Evolutionary conservation across 192 early-diverging fungal genomes (phyloP).

Genomic region (Mortierella alpina): DNA sequence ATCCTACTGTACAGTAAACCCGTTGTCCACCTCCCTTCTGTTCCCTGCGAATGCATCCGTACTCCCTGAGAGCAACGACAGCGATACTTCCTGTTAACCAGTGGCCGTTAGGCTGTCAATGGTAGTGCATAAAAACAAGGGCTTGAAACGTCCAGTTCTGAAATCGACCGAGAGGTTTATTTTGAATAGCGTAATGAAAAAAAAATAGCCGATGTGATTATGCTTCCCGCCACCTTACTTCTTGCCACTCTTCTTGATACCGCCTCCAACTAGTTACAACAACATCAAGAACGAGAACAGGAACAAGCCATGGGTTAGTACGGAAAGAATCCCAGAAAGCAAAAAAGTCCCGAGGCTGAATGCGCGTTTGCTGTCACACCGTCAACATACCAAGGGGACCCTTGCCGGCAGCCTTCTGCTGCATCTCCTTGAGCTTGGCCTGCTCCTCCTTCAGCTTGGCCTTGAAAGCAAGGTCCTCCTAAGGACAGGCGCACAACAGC

Average conservation of each 20-base stretch:
- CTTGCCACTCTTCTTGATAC: slow-evolving; percentile 84
- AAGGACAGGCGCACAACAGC: background rate
- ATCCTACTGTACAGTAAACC: no score
- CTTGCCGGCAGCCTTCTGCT: slow-evolving; percentile 72
- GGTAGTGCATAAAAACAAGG: no score
- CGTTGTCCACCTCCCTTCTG: no score
- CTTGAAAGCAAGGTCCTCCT: slow-evolving; percentile 82
- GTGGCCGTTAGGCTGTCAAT: no score
- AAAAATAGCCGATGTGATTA: no score
- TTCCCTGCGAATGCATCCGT: no score
- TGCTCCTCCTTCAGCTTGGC: slow-evolving; percentile 83
- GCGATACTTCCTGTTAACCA: no score
- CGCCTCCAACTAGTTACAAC: slow-evolving; percentile 61
- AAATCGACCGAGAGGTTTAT: no score
- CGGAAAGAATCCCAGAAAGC: background rate
- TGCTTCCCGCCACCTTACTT: slow-evolving; percentile 56
- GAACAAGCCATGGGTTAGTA: background rate
- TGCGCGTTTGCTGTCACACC: background rate
- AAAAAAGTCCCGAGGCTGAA: background rate
- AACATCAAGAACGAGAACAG: slow-evolving; percentile 10
- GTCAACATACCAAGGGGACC: slow-evolving; percentile 63
- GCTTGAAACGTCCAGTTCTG: no score
- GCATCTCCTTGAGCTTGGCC: slow-evolving; percentile 81
- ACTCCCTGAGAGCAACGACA: no score
- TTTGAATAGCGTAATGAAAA: no score